phyloP scores from a whole-genome alignment of 306 rosid genomes.

The Geum urbanum region DNA sequence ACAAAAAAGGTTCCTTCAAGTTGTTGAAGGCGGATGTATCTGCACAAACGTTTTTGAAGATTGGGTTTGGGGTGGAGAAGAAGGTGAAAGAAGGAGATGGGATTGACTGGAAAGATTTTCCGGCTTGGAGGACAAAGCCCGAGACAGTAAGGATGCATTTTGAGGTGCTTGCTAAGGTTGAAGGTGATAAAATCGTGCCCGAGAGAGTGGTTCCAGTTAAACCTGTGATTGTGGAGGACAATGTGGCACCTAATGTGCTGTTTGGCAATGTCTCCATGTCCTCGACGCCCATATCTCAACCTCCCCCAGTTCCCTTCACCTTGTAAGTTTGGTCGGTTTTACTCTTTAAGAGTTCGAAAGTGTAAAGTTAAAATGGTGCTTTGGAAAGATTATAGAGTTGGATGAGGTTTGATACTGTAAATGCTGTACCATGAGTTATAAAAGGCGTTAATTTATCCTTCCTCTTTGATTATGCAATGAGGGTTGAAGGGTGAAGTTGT shows the following conservation, averaged over 20 bases:
- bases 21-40: slow-evolving; percentile 85
- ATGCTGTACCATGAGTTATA: neutral
- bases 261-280: slow-evolving; percentile 57
- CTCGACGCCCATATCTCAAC: slow-evolving; percentile 37
- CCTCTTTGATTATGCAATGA: neutral
- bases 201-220: slow-evolving; percentile 61
- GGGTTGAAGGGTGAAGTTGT: neutral
- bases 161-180: slow-evolving; percentile 89
- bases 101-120: slow-evolving; percentile 45
- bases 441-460: neutral
- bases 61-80: slow-evolving; percentile 84
- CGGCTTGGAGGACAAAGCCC: slow-evolving; percentile 84
- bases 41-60: slow-evolving; percentile 73
- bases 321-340: slow-evolving; percentile 30
- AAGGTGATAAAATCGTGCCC: slow-evolving; percentile 70
- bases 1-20: slow-evolving; percentile 70
- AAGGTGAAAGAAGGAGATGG: slow-evolving; percentile 70
- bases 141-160: slow-evolving; percentile 63
- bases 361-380: slow-evolving; percentile 27
- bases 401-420: slow-evolving; percentile 14
- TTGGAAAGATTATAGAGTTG: slow-evolving; percentile 2
- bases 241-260: slow-evolving; percentile 31
- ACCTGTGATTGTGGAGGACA: slow-evolving; percentile 56
- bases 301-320: slow-evolving; percentile 54
- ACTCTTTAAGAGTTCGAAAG: slow-evolving; percentile 22